Conservation (phyloP, 306 rosid genomes). For the Malus sieversii region DNA sequence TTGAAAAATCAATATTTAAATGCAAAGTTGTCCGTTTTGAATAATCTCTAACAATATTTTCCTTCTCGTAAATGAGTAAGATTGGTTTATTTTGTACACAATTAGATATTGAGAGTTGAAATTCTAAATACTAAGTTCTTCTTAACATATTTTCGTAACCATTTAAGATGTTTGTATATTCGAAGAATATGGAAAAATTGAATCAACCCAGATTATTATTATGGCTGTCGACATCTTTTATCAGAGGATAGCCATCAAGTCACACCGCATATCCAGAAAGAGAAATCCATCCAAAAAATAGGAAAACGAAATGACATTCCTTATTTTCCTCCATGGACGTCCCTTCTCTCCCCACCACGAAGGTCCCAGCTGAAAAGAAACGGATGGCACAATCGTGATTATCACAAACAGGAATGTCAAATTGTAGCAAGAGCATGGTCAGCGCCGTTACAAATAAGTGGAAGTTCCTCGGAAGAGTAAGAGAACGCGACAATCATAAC, state of each 20-base stretch:
- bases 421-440: not conserved
- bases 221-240: not conserved
- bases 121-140: too few relatives aligned
- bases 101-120: too few relatives aligned
- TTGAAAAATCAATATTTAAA: too few relatives aligned
- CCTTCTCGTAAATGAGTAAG: too few relatives aligned
- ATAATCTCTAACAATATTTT: too few relatives aligned
- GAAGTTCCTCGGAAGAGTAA: constrained; percentile 1
- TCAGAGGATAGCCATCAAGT: not conserved
- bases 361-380: not conserved
- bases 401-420: not conserved
- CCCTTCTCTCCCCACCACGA: not conserved
- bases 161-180: too few relatives aligned
- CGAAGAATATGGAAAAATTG: too few relatives aligned
- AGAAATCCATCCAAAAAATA: not conserved
- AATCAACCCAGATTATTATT: too few relatives aligned
- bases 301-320: not conserved
- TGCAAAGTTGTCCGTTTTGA: not conserved
- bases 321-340: not conserved
- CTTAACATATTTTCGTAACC: too few relatives aligned
- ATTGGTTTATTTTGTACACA: too few relatives aligned
- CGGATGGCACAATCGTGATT: not conserved
- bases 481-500: constrained; percentile 1
- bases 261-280: not conserved
- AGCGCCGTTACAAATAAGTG: not conserved